phyloP scores from a whole-genome alignment of 1,139 yeast species.

The Saccharomycopsis crataegensis region DNA sequence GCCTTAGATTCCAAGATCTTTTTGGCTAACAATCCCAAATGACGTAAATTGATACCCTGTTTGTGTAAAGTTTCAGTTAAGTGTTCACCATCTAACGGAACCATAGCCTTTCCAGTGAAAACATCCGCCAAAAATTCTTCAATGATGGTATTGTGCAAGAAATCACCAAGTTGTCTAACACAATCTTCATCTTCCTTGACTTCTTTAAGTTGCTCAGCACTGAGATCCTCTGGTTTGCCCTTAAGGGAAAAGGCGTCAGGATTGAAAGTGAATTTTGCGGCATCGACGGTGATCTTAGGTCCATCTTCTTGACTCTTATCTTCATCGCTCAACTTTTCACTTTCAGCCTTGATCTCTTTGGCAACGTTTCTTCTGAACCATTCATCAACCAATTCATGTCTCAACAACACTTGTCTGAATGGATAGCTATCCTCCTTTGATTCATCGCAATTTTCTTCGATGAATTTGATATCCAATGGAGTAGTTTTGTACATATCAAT shows the following conservation, averaged over 20 bases:
- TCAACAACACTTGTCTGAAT: conserved; percentile 66
- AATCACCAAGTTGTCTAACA: conserved; percentile 63
- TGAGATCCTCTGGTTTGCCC: conserved; percentile 30
- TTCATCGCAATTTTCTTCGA: conserved; percentile 44
- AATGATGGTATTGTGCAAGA: conserved; percentile 52
- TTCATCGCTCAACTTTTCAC: conserved; percentile 18
- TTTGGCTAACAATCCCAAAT: conserved; percentile 59
- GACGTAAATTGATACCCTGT: conserved; percentile 83
- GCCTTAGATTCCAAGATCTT: conserved; percentile 22
- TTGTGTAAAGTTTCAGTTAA: conserved; percentile 64
- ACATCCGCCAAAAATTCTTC: conserved; percentile 56
- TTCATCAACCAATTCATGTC: conserved; percentile 84
- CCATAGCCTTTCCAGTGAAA: conserved; percentile 41
- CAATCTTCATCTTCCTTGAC: conserved; percentile 47
- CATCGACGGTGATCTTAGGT: conserved; percentile 49
- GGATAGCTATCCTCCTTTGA: conserved; percentile 55
- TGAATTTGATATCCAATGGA: conserved; percentile 76
- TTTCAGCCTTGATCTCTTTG: conserved; percentile 34
- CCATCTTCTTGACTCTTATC: conserved; percentile 28
- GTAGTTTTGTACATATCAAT: conserved; percentile 79
- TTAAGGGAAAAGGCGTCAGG: conserved; percentile 61
- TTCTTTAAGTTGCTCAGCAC: conserved; percentile 31
- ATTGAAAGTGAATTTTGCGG: conserved; percentile 53
- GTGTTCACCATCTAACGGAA: conserved; percentile 78
- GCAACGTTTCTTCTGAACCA: conserved; percentile 79